Percentiles rank a stretch among this genome's conserved stretches.
phyloP scores from a whole-genome alignment of 2,329 filamentous ascomycete genomes.

The Nemania sp. region DNA sequence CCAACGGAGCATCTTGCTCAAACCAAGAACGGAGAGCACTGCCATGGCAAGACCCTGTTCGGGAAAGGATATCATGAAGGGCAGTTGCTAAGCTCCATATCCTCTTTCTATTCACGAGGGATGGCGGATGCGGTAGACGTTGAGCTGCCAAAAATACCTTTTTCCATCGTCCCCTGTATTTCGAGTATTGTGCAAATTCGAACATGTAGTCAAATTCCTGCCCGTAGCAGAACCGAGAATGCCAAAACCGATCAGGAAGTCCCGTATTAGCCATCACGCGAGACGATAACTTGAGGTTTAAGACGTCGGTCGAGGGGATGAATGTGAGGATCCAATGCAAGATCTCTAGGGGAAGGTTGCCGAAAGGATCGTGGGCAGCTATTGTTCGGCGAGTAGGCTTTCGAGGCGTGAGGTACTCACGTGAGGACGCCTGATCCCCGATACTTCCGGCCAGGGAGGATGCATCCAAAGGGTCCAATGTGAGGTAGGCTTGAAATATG shows the following conservation, averaged over 20 bases:
- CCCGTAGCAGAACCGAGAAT: conserved; percentile 4
- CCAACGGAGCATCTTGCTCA: neutral
- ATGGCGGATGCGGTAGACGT: neutral
- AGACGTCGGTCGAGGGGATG: too few species aligned
- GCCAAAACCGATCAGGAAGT: conserved; percentile 7
- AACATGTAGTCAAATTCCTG: conserved; percentile 6
- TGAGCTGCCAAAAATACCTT: neutral
- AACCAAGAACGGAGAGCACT: neutral
- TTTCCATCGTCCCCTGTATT: conserved; percentile 2
- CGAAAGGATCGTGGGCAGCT: too few species aligned
- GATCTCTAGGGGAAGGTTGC: too few species aligned
- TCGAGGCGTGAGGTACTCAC: too few species aligned
- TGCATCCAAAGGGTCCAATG: too few species aligned
- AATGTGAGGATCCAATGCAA: too few species aligned
- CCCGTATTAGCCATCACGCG: too few species aligned
- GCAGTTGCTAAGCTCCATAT: conserved; percentile 7
- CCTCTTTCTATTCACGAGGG: conserved; percentile 4
- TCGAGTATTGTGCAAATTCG: conserved; percentile 1
- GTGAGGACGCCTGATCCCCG: too few species aligned
- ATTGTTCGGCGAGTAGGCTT: too few species aligned
- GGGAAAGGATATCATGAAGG: conserved; percentile 1
- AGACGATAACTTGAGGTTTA: too few species aligned
- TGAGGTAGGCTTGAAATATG: too few species aligned
- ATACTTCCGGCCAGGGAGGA: too few species aligned
- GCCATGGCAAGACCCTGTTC: conserved; percentile 4